Conservation (phyloP, 1,139 yeast species). For the Debaryomyces sp. region DNA sequence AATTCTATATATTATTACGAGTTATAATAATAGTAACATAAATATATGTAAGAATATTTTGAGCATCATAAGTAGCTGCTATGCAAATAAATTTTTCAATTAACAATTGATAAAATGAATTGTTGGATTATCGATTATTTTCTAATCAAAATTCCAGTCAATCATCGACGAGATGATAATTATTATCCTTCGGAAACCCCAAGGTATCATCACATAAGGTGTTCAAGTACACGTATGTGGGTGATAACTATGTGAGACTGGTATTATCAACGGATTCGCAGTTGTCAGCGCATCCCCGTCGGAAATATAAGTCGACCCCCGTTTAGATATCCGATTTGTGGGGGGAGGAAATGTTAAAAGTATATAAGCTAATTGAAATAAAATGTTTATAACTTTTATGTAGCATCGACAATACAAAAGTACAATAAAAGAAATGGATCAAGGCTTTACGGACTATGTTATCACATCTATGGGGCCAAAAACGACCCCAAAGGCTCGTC, state of each 20-base stretch:
- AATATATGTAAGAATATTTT: too few relatives aligned
- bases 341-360: neutral
- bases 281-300: neutral
- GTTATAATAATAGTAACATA: too few relatives aligned
- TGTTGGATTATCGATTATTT: neutral
- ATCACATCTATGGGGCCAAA: conserved; percentile 31
- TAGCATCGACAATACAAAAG: neutral
- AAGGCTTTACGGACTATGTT: conserved; percentile 28
- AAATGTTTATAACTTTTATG: neutral
- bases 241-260: neutral
- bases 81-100: too few relatives aligned
- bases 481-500: conserved; percentile 26
- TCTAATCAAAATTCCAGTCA: neutral
- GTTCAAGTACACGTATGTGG: neutral
- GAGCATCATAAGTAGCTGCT: too few relatives aligned
- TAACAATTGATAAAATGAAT: too few relatives aligned
- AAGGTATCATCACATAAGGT: neutral
- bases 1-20: too few relatives aligned
- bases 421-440: conserved; percentile 17
- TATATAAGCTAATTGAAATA: neutral
- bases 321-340: neutral
- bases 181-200: neutral
- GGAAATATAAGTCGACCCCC: neutral
- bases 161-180: neutral
- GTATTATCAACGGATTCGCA: neutral